Conservation (phyloP, 2,329 filamentous ascomycete genomes). For the Microdochium paspali region DNA sequence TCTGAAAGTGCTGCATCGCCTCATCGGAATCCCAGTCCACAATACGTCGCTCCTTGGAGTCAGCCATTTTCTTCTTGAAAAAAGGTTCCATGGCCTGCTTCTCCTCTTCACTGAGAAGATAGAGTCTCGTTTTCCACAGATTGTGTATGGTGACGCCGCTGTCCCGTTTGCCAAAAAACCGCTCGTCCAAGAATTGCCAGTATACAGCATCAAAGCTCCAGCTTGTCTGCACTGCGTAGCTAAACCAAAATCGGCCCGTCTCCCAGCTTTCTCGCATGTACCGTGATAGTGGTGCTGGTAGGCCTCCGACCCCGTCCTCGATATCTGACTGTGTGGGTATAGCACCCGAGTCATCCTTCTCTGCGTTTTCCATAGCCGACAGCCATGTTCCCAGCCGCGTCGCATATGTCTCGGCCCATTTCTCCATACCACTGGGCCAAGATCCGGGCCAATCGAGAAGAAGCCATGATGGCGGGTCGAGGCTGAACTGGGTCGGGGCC, state of each 20-base stretch:
- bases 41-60: conserved; percentile 12
- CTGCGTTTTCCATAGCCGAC: conserved; percentile 17
- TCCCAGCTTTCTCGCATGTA: conserved; percentile 27
- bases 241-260: conserved; percentile 20
- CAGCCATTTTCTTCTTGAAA: conserved; percentile 20
- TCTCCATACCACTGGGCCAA: conserved; percentile 18
- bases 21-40: conserved; percentile 14
- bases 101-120: conserved; percentile 16
- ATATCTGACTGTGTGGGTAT: not conserved
- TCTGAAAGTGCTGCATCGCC: conserved; percentile 8
- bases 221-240: conserved; percentile 24
- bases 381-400: conserved; percentile 22
- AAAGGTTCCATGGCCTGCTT: conserved; percentile 16
- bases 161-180: conserved; percentile 17
- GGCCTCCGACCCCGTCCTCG: not conserved
- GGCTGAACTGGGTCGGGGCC: conserved; percentile 21
- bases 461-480: conserved; percentile 29
- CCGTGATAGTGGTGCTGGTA: conserved; percentile 14
- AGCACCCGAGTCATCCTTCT: conserved; percentile 10
- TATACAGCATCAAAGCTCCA: conserved; percentile 27
- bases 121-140: conserved; percentile 17
- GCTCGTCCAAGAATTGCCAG: conserved; percentile 25
- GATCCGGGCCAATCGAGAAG: conserved; percentile 20
- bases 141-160: conserved; percentile 4
- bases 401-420: conserved; percentile 22